These are phyloP conservation scores for Yarrowia sp. DNA, from an alignment of 805 yeast species.

Conservation along the genomic window DNA sequence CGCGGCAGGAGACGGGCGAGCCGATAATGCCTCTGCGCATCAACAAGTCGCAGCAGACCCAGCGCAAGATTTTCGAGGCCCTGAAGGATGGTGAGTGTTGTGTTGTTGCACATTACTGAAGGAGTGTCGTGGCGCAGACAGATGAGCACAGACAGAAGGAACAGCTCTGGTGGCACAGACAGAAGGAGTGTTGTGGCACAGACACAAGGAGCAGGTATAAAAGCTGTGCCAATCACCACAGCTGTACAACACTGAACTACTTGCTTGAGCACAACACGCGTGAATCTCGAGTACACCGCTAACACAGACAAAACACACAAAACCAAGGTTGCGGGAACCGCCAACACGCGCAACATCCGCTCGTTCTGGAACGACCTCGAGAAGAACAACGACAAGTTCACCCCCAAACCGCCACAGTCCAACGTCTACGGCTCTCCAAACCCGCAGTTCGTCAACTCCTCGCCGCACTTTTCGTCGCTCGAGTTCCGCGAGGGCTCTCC, in stretches of 20 bases:
- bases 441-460: slow-evolving; percentile 25
- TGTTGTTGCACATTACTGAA: too few relatives aligned
- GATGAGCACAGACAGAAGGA: background rate
- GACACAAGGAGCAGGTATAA: too few relatives aligned
- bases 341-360: slow-evolving; percentile 24
- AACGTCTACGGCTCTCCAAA: slow-evolving; percentile 25
- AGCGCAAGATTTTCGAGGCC: slow-evolving; percentile 17
- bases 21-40: slow-evolving; percentile 19
- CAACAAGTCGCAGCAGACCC: slow-evolving; percentile 11
- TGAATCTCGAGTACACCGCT: background rate
- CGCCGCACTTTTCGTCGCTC: slow-evolving; percentile 21
- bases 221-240: too few relatives aligned
- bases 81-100: slow-evolving; percentile 16
- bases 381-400: slow-evolving; percentile 18
- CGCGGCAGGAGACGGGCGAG: slow-evolving; percentile 3
- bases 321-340: slow-evolving; percentile 4
- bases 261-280: too few relatives aligned
- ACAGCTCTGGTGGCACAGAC: too few relatives aligned
- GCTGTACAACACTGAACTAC: too few relatives aligned
- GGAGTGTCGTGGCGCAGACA: too few relatives aligned
- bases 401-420: slow-evolving; percentile 21
- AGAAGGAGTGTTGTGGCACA: too few relatives aligned
- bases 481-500: slow-evolving; percentile 18
- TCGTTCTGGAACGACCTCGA: slow-evolving; percentile 24
- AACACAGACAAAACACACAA: slow-evolving; percentile 11